Percentiles rank a stretch among this genome's conserved stretches.
Conservation (phyloP, 768 basidiomycete species). For the Chalciporus piperatus region DNA sequence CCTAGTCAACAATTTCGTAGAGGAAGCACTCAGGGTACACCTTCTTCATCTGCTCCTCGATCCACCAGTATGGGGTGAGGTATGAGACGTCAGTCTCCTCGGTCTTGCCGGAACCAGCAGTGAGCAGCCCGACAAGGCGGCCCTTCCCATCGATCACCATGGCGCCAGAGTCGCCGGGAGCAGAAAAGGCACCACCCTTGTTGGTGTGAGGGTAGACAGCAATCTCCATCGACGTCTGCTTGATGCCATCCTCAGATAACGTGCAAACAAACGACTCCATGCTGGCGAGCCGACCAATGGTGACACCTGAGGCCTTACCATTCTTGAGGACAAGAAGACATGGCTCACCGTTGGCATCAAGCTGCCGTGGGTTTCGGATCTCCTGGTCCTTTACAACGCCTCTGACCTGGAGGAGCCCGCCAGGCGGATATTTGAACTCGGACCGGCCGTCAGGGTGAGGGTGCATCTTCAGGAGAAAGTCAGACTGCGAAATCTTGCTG, state of each 20-base stretch:
- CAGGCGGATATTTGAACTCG: not conserved
- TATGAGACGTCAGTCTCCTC: not conserved
- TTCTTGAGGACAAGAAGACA: not conserved
- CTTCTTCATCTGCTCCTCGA: not conserved
- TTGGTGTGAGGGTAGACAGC: not conserved
- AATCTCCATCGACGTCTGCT: not conserved
- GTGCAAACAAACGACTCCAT: not conserved
- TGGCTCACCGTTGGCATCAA: not conserved
- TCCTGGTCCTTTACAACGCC: not conserved
- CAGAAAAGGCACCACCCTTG: not conserved
- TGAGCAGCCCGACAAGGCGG: not conserved
- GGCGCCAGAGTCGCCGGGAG: not conserved
- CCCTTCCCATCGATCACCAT: not conserved
- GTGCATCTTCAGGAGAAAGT: not conserved
- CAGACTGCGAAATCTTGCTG: not conserved
- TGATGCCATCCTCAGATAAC: not conserved
- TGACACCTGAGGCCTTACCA: not conserved
- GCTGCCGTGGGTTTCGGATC: not conserved
- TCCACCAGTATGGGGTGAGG: no score
- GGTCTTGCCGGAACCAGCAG: not conserved
- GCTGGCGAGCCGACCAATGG: not conserved
- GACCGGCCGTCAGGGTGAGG: not conserved
- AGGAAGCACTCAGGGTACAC: not conserved
- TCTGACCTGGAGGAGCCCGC: not conserved
- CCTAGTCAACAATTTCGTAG: not conserved